Evolutionary conservation across 2,329 filamentous ascomycete species (phyloP).

Genomic region (Claviceps lovelessii): DNA sequence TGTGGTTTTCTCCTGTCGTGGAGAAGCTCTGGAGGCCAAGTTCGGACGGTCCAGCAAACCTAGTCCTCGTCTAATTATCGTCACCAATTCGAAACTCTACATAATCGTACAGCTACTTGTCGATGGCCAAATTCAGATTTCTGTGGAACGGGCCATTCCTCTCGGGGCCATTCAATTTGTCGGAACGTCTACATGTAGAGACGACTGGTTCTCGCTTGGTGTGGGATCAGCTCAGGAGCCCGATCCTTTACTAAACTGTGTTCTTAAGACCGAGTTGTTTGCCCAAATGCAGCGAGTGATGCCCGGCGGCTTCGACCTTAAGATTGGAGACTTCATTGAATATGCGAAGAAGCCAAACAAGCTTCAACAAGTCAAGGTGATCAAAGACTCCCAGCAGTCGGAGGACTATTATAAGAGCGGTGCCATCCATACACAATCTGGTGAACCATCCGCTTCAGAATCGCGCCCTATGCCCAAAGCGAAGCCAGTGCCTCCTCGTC

Average conservation of each 20-base stretch:
- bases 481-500: constrained; percentile 73
- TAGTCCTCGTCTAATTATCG: constrained; percentile 67
- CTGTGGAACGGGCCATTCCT: constrained; percentile 67
- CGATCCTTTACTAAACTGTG: constrained; percentile 83
- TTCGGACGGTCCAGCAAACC: constrained; percentile 93
- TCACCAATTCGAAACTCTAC: constrained; percentile 79
- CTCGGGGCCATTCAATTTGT: constrained; percentile 82
- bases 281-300: constrained; percentile 75
- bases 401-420: constrained; percentile 91
- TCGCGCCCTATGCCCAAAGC: constrained; percentile 77
- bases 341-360: constrained; percentile 98
- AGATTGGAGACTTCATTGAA: constrained; percentile 72
- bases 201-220: constrained; percentile 94
- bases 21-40: constrained; percentile 81
- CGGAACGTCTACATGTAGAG: constrained; percentile 63
- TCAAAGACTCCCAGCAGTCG: constrained; percentile 67
- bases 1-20: constrained; percentile 78
- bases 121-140: constrained; percentile 68
- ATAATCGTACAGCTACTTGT: constrained; percentile 73
- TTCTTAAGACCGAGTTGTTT: constrained; percentile 95
- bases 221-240: constrained; percentile 82
- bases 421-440: constrained; percentile 70
- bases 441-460: constrained; percentile 68
- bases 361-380: constrained; percentile 70
- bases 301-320: constrained; percentile 66